Conservation (phyloP, 2,329 filamentous ascomycete genomes). For the Drechmeria coniospora region DNA sequence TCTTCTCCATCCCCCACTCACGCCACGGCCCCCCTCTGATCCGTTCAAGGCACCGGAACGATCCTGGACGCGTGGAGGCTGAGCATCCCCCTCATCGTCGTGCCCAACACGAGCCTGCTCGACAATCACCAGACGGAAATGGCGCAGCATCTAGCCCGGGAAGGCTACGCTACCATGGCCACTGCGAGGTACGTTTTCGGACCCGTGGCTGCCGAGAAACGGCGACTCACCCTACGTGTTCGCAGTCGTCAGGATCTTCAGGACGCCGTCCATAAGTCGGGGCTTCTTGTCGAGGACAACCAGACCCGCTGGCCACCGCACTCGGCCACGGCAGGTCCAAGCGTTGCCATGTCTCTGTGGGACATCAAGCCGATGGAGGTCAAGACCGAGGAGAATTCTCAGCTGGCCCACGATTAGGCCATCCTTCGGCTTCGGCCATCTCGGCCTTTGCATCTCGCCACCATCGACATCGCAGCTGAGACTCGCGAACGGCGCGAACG, state of each 20-base stretch:
- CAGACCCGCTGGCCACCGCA: constrained; percentile 19
- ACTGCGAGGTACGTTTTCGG: constrained; percentile 39
- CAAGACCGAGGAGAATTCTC: constrained; percentile 18
- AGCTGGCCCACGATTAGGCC: constrained; percentile 25
- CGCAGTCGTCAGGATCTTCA: constrained; percentile 16
- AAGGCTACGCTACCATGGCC: constrained; percentile 65
- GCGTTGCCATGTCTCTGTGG: constrained; percentile 16
- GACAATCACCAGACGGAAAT: constrained; percentile 88
- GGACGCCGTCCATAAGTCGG: constrained; percentile 21
- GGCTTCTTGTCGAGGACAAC: constrained; percentile 20
- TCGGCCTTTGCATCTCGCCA: no score
- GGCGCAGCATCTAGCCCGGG: constrained; percentile 55
- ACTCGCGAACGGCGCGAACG: no score
- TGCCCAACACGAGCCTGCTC: constrained; percentile 68
- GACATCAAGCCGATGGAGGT: constrained; percentile 17
- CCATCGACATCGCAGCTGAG: no score
- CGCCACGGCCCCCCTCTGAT: background rate
- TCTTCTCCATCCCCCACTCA: no score
- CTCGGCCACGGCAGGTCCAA: constrained; percentile 4
- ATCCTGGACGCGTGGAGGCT: constrained; percentile 70
- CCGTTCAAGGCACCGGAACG: constrained; percentile 60
- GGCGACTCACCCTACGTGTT: constrained; percentile 1
- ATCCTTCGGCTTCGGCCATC: constrained; percentile 7
- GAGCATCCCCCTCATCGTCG: constrained; percentile 66
- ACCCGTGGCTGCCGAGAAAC: no score